Evolutionary conservation across 2,329 filamentous ascomycete genomes (phyloP), one percentile per base, ranked within the genome.

Genomic region (Hypoxylon sp.): DNA sequence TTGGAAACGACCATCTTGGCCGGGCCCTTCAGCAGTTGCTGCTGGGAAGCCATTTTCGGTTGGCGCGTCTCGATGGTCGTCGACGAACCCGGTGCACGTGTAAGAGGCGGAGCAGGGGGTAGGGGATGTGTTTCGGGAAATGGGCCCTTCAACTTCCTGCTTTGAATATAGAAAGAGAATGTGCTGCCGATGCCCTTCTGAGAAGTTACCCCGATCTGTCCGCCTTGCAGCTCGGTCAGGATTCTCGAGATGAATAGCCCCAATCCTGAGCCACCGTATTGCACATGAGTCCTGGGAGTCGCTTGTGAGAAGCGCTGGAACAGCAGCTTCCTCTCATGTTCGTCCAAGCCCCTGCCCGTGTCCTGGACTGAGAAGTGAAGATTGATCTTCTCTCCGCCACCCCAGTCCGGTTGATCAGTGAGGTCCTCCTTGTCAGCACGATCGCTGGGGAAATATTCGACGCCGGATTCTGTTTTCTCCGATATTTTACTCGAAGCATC

Each of bases 161-260:
- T 84, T 62, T 87, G 88, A 71, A 92, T 82, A 70, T 91, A 92
- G 71, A 93, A 92, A 23, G 85, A 88, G 72, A 92, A 92, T 0
- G 85, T 90, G 72, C 87, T 90, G 33, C 90, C 90, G 31, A 84
- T 79, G 10, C 87, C 89, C 55, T 85, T 82, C 59, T 83, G 77
- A 0, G 88, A 90, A 1, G 82, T 80, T 2, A 92, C 88, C 6
- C 89, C 89, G 52, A 92, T 91, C 69, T 91, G 88, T 2, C 90
- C 90, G 11, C 89, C 89, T 74, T 92, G 90, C 46, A 92, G 76
- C 70, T 92, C 89, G 1, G 88, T 90, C 45, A 93, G 76, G 66
- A 90, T 89, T 31, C 89, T 82, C 3, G 87, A 91, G 69, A 93
- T 92, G 75, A 92, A 92, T 1, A 93, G 77, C 0, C 88, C 88